Evolutionary conservation across 139 green algal genomes (phyloP), one percentile per base, ranked within the genome.

Genomic region (Chlorokybus atmophyticus): DNA sequence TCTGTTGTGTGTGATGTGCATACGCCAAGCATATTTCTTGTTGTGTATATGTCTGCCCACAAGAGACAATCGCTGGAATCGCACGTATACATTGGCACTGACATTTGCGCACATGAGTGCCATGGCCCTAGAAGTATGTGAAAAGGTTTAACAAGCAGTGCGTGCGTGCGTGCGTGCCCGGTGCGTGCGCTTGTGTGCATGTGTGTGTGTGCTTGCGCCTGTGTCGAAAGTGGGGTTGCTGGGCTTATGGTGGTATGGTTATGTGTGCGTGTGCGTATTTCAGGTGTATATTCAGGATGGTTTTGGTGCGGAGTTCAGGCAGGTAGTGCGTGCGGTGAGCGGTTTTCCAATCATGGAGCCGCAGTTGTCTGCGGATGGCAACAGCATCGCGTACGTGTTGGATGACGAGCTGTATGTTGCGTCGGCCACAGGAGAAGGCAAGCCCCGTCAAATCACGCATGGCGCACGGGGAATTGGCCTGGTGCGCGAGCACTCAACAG

Each of bases 381-480:
- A 39, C 7, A 40, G 32, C 23, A 47, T 76, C 10, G 58, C 66
- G 0, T 76, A 50, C 40, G 68, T 76, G 17, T 29, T 44, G 19
- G 58, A 75, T 21, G 65, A 74, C 40, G 65, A 76, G 65, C 24
- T 76, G 19, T 64, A 44, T 35, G 66, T 75, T 14, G 41, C 59
- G 14, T 30, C 66, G 23, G 25, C n/a, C 24, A 39, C 31, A 17
- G 5, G 19, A n/a, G n/a, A n/a, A 1, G 58, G 50, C 17, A 57
- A 66, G 23, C 40, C 62, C 0, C 1, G 5, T 0, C 66, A 74
- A 51, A 32, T 74, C 4, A 74, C 66, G 0, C 59, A 32, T 0
- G 66, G 64, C 3, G 64, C 62, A 23, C 41, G 51, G 23, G 32
- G 25, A 1, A 19, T 24, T 6, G 67, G 32, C 21, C 58, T 27